Evolutionary conservation across 352 stramenopile species (phyloP), one percentile per base, ranked within the genome.

Genomic region (Phytopythium ostracodes): DNA sequence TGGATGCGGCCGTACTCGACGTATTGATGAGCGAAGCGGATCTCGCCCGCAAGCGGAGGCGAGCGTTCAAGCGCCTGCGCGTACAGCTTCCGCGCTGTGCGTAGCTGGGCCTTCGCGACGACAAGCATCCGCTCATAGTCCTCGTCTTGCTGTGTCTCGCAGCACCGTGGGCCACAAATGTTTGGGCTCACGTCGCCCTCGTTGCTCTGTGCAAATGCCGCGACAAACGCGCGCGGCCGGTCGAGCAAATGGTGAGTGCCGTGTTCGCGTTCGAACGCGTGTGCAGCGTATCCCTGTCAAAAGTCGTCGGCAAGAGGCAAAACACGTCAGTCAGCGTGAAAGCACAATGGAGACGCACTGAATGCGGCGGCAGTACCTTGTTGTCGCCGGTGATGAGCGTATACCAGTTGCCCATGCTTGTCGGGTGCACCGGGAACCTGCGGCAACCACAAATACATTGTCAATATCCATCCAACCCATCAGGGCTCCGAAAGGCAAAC

Each of bases 381-480:
- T 98, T 98, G 72, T 98, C 93, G 22, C 91, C 90, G 1, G 86
- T 96, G 61, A 98, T 96, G n/a, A 98, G 73, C 35, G 80, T 93
- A 71, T 97, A 97, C 76, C 86, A 97, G 54, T 90, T 96, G 56
- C 92, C 93, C 89, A 98, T 96, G 67, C 81, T 96, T 27, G 93
- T 98, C 22, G 88, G 88, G 60, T 98, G 93, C 27, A 98, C 91
- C 8, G 91, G 85, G 67, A 98, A 98, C 84, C 73, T 76, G 47
- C n/a, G 47, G 11, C 35, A 24, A 40, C 12, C 20, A 12, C n/a
- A 24, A 40, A 20, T 24, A 12, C n/a, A 24, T 54, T 54, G 52
- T 46, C 10, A 57, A 38, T 1, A 52, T 12, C 24, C 1, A 43
- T 0, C 4, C 33, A 35, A 29, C 17, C 49, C 22, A 8, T 15